Percentiles rank a stretch among this genome's conserved stretches.
Conservation (phyloP, 2,329 filamentous ascomycete genomes). For the Chrysoporthe deuterocubensis region DNA sequence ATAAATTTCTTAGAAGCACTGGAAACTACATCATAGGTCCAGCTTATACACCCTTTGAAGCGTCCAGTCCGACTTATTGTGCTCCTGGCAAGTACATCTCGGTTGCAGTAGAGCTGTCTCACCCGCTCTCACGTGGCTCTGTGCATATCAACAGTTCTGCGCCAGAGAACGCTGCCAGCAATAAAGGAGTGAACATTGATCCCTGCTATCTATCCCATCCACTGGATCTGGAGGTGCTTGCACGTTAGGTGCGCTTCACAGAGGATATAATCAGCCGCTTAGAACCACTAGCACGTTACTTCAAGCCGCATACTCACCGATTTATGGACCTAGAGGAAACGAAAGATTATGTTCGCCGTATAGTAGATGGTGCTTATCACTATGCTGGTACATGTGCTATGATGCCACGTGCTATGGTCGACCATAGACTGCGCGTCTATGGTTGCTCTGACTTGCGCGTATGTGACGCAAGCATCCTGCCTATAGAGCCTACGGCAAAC, state of each 20-base stretch:
- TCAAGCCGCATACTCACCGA: neutral
- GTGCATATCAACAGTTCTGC: neutral
- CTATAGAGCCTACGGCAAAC: constrained; percentile 34
- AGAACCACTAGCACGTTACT: constrained; percentile 3
- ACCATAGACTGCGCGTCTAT: constrained; percentile 32
- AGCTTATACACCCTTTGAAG: neutral
- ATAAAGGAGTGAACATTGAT: too few relatives aligned
- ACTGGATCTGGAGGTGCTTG: constrained; percentile 17
- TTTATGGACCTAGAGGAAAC: too few relatives aligned
- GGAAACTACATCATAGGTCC: neutral
- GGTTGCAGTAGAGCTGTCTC: neutral
- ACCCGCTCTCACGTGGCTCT: constrained; percentile 5
- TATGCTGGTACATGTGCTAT: constrained; percentile 44
- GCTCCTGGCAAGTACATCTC: neutral
- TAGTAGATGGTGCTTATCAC: constrained; percentile 33
- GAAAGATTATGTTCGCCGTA: neutral
- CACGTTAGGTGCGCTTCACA: constrained; percentile 8
- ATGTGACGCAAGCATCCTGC: constrained; percentile 48
- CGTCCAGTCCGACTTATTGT: neutral
- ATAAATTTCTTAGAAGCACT: neutral
- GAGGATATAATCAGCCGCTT: neutral
- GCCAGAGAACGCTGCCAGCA: neutral
- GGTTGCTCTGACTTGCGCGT: constrained; percentile 37
- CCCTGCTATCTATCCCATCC: neutral
- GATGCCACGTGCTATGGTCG: constrained; percentile 47